Base-by-base conservation (phyloP, 192 early-diverging fungal genomes). In the Coemansia biformis region DNA sequence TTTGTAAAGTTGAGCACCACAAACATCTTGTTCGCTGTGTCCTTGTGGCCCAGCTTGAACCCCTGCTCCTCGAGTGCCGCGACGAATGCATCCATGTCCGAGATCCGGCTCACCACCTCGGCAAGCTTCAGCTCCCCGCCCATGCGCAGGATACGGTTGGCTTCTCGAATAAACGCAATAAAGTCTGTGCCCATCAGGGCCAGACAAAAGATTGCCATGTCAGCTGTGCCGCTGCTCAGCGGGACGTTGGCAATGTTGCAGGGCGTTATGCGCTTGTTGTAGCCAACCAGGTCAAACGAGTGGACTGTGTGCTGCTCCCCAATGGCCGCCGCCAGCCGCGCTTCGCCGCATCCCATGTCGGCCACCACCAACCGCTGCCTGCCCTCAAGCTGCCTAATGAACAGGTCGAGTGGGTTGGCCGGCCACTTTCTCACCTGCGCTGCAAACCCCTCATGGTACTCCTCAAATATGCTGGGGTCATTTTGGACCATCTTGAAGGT, bases 161-260 rank as follows among this genome's bases (percentile, higher is more conserved):
- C 96, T 63, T 99, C 96, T 46, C 71, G 78, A 18, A 97, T 48
- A 66, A 95, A 97, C 54, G 90, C 85, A 43, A 91, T 63, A 66
- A 88, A 96, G 59, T 99, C 94, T 0, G 89, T 92, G 10, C 93
- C 93, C 96, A 99, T 99, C 57, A 96, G 66, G n/a, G 86, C 87
- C 48, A 99, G 72, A 45, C 85, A 92, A 63, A 99, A 96, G 15
- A 97, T 79, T 4, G 79, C 85, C 9, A 99, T 78, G 62, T 99
- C 93, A 1, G 85, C 86, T 3, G 68, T 50, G 10, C 40, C 66
- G 18, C 78, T 69, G 13, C 76, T 47, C 42, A 96, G 49, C 15
- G 96, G 93, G 22, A 92, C 86, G 48, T 92, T 74, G 12, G 87
- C 78, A 42, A 99, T 95, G 83, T 99, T 92, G 56, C 92, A 97